Evolutionary conservation across 2,329 filamentous ascomycete species (phyloP).

Genomic region (Cladosporium sp.): DNA sequence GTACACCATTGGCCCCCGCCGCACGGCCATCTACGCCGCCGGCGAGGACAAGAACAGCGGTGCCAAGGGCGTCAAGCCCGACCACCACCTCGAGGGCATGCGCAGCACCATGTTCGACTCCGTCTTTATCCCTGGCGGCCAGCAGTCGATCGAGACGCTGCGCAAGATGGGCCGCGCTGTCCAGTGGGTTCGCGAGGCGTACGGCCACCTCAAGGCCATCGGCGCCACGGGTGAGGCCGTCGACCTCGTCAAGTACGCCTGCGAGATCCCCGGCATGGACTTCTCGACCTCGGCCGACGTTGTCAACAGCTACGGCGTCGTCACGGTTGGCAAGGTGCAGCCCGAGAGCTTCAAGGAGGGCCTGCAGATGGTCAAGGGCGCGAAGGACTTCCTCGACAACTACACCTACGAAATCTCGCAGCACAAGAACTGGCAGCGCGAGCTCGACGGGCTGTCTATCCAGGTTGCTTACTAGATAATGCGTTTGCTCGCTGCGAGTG

Average conservation of each 20-base stretch:
- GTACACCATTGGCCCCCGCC: conserved; percentile 64
- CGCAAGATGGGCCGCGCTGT: conserved; percentile 63
- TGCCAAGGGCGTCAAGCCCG: conserved; percentile 53
- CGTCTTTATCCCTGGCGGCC: conserved; percentile 68
- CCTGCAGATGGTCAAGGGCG: conserved; percentile 59
- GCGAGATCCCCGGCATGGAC: conserved; percentile 41
- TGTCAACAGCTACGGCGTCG: conserved; percentile 68
- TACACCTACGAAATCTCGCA: conserved; percentile 64
- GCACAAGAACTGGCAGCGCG: conserved; percentile 68
- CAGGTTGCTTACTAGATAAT: conserved; percentile 60
- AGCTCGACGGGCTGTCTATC: conserved; percentile 61
- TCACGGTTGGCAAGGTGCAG: conserved; percentile 54
- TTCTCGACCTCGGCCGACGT: conserved; percentile 47
- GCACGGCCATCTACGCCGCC: conserved; percentile 59
- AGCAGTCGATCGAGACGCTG: conserved; percentile 56
- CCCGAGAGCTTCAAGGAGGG: conserved; percentile 56
- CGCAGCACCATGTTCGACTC: conserved; percentile 77
- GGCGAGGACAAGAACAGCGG: conserved; percentile 48
- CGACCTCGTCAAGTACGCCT: conserved; percentile 50
- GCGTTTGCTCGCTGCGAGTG: too few relatives aligned
- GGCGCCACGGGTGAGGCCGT: conserved; percentile 69
- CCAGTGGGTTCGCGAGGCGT: conserved; percentile 74
- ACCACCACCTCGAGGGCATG: conserved; percentile 75
- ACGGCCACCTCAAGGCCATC: conserved; percentile 74
- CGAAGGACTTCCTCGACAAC: conserved; percentile 62